Percentiles rank a stretch among this genome's conserved stretches.
phyloP scores from a whole-genome alignment of 139 green algal species.

The Chlamydomonas incerta region DNA sequence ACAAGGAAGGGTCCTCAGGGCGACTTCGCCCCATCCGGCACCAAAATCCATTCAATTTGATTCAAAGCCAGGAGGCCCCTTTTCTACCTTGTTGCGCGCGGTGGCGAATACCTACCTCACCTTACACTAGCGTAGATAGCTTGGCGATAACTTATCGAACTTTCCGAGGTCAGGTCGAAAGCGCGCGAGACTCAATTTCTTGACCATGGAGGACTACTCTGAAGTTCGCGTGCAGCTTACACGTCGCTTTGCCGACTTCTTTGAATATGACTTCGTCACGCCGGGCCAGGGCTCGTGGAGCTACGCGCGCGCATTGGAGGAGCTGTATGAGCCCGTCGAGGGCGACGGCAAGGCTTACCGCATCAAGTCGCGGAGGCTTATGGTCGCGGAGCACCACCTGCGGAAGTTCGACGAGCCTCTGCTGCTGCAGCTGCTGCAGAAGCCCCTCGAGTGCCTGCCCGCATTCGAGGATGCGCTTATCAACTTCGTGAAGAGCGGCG shows the following conservation, averaged over 20 bases:
- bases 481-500: constrained; percentile 70
- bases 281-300: constrained; percentile 58
- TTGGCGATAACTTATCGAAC: no score
- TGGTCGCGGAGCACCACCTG: constrained; percentile 82
- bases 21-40: no score
- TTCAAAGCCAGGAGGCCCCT: no score
- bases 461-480: constrained; percentile 91
- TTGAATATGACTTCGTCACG: constrained; percentile 75
- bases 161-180: no score
- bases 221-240: constrained; percentile 77
- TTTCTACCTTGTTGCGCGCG: no score
- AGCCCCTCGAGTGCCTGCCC: constrained; percentile 83
- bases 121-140: no score
- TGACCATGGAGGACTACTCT: constrained; percentile 35
- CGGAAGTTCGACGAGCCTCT: constrained; percentile 82
- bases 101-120: no score
- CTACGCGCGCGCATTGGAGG: constrained; percentile 69
- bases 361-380: constrained; percentile 61
- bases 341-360: constrained; percentile 52
- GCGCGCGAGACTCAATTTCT: no score
- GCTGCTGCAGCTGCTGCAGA: constrained; percentile 73
- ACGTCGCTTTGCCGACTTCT: constrained; percentile 84
- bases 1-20: no score
- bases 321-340: constrained; percentile 59
- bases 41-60: no score